Evolutionary conservation across 345 rosid genomes (phyloP).

Genomic region (Draba incana): DNA sequence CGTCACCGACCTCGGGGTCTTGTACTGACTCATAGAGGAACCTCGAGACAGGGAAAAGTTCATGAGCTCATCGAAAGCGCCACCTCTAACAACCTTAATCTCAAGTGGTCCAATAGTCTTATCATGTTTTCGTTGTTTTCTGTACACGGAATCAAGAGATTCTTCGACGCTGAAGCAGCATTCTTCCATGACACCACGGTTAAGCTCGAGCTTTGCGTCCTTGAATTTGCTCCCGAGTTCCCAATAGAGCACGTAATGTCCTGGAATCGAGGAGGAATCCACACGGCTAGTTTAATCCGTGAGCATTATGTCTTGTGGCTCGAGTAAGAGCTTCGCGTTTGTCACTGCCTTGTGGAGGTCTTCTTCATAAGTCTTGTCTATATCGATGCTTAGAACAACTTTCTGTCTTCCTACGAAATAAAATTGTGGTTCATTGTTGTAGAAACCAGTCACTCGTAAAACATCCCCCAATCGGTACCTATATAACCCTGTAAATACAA

Average conservation of each 20-base stretch:
- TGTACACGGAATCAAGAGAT: constrained; percentile 74
- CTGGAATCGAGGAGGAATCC: constrained; percentile 69
- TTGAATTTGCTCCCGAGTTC: constrained; percentile 53
- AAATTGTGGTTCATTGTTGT: constrained; percentile 79
- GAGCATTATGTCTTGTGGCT: constrained; percentile 65
- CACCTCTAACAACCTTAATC: constrained; percentile 70
- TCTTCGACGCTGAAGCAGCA: constrained; percentile 77
- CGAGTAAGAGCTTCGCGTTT: constrained; percentile 53
- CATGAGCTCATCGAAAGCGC: constrained; percentile 81
- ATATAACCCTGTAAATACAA: constrained; percentile 55
- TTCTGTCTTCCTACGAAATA: constrained; percentile 71
- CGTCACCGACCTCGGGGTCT: constrained; percentile 85
- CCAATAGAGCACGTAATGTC: constrained; percentile 89
- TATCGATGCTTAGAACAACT: constrained; percentile 76
- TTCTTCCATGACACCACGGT: constrained; percentile 53
- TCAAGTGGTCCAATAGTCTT: constrained; percentile 77
- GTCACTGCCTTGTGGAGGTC: constrained; percentile 78
- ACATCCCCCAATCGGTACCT: constrained; percentile 87
- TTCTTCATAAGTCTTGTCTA: constrained; percentile 87
- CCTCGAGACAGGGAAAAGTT: constrained; percentile 71
- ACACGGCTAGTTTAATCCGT: constrained; percentile 83
- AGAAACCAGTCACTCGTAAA: constrained; percentile 69
- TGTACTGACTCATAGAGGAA: constrained; percentile 89
- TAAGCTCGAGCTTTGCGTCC: constrained; percentile 40
- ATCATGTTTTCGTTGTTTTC: constrained; percentile 64